A percentile compares a stretch with the other conserved stretches of the same genome.
Conservation (phyloP, 192 early-diverging fungal species). For the Glomus cerebriforme region DNA sequence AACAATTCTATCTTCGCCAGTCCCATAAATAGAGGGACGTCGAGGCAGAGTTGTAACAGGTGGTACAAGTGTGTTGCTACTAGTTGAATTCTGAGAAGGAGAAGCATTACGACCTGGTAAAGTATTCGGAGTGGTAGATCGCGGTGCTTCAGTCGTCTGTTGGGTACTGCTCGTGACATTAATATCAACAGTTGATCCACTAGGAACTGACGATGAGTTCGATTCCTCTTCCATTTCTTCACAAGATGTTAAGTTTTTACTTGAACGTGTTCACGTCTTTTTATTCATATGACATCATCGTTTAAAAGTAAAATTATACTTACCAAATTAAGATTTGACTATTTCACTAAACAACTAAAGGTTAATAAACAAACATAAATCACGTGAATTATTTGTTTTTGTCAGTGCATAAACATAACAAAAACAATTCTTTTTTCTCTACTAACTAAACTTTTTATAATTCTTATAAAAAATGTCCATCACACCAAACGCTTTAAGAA, state of each 20-base stretch:
- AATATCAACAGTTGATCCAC: not conserved
- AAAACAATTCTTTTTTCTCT: not conserved
- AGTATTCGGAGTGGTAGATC: not conserved
- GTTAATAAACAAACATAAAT: not conserved
- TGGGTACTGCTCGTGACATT: not conserved
- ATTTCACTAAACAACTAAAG: too few species aligned
- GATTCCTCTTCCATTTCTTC: not conserved
- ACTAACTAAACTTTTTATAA: not conserved
- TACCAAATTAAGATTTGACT: not conserved
- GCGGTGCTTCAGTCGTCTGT: not conserved
- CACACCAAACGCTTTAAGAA: not conserved
- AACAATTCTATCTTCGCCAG: constrained; percentile 80
- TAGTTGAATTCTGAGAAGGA: not conserved
- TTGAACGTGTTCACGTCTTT: too few species aligned
- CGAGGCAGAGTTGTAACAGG: constrained; percentile 29
- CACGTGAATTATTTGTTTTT: not conserved
- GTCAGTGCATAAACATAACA: not conserved
- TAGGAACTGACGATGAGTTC: not conserved
- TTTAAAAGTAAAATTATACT: not conserved
- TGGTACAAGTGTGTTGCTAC: not conserved
- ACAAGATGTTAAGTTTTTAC: too few species aligned
- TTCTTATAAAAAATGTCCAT: not conserved
- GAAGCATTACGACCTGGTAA: not conserved
- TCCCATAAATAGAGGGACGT: constrained; percentile 66
- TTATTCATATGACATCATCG: too few species aligned